Conservation (phyloP, 768 basidiomycete genomes). For the Agaricus subrufescens region DNA sequence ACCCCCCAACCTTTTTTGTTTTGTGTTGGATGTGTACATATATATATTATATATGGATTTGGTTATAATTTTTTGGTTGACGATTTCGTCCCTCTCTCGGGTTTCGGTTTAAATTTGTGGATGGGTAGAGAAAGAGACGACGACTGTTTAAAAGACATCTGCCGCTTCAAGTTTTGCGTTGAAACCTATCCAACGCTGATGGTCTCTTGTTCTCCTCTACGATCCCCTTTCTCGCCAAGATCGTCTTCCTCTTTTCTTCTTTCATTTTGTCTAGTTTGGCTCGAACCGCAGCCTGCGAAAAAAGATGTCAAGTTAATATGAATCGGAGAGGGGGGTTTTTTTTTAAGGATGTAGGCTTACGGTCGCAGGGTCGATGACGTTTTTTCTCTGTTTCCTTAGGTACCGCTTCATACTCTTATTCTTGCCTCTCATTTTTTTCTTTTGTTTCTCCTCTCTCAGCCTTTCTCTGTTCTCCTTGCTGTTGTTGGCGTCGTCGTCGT, state of each 20-base stretch:
- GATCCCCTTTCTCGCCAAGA: conserved; percentile 24
- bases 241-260: conserved; percentile 36
- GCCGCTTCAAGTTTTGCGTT: conserved; percentile 13
- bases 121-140: too few relatives aligned
- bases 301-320: background rate
- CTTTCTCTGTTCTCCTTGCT: conserved; percentile 27
- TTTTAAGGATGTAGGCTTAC: conserved; percentile 30
- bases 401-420: conserved; percentile 82
- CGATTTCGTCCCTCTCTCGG: too few relatives aligned
- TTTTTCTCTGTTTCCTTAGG: conserved; percentile 89
- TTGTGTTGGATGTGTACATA: too few relatives aligned
- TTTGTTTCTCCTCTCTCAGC: conserved; percentile 45
- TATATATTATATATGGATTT: too few relatives aligned
- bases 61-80: too few relatives aligned
- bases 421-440: conserved; percentile 83
- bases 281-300: conserved; percentile 52
- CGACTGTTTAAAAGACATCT: too few relatives aligned
- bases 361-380: conserved; percentile 82
- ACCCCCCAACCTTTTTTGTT: too few relatives aligned
- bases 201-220: conserved; percentile 21
- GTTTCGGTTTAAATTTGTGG: too few relatives aligned
- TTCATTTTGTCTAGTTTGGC: conserved; percentile 60
- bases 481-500: conserved; percentile 35
- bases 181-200: conserved; percentile 40
- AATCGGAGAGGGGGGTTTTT: background rate